A percentile compares a stretch with the other conserved stretches of the same genome.
These are phyloP conservation scores for Blastomyces emzantsi DNA, from an alignment of 2,329 filamentous ascomycete genomes.

Conservation along the genomic window DNA sequence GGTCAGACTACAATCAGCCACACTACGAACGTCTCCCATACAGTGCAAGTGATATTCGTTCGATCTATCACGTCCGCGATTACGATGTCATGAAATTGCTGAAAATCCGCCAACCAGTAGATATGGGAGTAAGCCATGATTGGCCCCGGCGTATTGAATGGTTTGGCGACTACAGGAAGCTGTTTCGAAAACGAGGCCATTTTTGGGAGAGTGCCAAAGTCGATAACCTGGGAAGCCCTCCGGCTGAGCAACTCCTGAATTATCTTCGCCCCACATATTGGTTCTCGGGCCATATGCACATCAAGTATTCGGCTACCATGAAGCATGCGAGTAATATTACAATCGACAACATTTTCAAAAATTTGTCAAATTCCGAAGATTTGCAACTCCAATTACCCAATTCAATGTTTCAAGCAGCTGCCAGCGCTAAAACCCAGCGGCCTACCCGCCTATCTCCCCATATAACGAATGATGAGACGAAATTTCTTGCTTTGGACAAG, in stretches of 20 bases:
- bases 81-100: conserved; percentile 80
- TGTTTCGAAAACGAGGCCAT: conserved; percentile 65
- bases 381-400: background rate
- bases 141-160: conserved; percentile 82
- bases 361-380: background rate
- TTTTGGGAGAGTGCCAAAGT: conserved; percentile 67
- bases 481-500: conserved; percentile 88
- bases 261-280: conserved; percentile 72
- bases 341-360: conserved; percentile 3
- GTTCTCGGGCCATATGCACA: conserved; percentile 90
- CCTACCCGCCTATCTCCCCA: conserved; percentile 57
- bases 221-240: conserved; percentile 67
- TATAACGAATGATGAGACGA: conserved; percentile 68
- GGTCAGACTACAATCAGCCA: conserved; percentile 69
- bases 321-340: conserved; percentile 29
- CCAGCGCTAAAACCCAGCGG: conserved; percentile 23
- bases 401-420: background rate
- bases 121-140: conserved; percentile 86
- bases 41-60: conserved; percentile 61
- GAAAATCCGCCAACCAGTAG: conserved; percentile 70
- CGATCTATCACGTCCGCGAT: conserved; percentile 82
- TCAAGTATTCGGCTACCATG: conserved; percentile 65
- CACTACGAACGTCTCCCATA: conserved; percentile 85
- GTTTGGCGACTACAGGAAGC: conserved; percentile 56
- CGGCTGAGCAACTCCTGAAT: conserved; percentile 71